Percentiles rank a stretch among this genome's conserved stretches.
Evolutionary conservation across 1,284 basidiomycete species (phyloP).

Genomic region (Mycena citricolor): DNA sequence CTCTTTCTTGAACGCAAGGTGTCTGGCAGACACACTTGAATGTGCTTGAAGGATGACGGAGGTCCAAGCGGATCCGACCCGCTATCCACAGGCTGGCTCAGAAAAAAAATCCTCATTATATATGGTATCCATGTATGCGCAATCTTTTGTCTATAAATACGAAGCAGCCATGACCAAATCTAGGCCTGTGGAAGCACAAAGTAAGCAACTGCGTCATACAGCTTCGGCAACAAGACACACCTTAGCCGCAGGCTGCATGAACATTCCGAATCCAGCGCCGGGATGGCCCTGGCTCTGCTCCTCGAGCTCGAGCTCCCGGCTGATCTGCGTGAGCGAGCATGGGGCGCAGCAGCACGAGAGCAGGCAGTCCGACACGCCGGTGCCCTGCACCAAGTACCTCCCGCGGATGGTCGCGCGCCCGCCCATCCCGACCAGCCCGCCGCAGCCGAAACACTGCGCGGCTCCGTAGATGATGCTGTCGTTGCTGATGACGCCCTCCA

Average conservation of each 20-base stretch:
- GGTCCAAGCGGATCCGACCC: too few species aligned
- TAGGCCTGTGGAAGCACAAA: too few species aligned
- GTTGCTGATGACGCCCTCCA: conserved; percentile 22
- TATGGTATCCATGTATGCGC: too few species aligned
- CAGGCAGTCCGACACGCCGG: conserved; percentile 39
- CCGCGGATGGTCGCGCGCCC: conserved; percentile 38
- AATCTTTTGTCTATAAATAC: too few species aligned
- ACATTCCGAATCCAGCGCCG: conserved; percentile 20
- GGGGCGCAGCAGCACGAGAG: conserved; percentile 44
- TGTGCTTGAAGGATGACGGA: too few species aligned
- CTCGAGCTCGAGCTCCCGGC: conserved; percentile 48
- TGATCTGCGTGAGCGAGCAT: conserved; percentile 50
- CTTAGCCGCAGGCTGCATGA: conserved; percentile 19
- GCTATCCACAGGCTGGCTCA: too few species aligned
- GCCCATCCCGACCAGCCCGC: conserved; percentile 30
- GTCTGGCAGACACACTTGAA: too few species aligned
- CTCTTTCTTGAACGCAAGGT: too few species aligned
- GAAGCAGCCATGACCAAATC: too few species aligned
- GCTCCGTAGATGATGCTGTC: conserved; percentile 21
- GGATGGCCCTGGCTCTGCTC: conserved; percentile 38
- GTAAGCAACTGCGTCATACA: too few species aligned
- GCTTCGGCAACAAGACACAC: too few species aligned
- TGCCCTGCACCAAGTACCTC: conserved; percentile 47
- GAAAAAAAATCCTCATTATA: too few species aligned
- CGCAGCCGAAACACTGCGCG: conserved; percentile 19